Base-by-base conservation (phyloP, 1,284 basidiomycete genomes). In the Melampsora medusae region DNA sequence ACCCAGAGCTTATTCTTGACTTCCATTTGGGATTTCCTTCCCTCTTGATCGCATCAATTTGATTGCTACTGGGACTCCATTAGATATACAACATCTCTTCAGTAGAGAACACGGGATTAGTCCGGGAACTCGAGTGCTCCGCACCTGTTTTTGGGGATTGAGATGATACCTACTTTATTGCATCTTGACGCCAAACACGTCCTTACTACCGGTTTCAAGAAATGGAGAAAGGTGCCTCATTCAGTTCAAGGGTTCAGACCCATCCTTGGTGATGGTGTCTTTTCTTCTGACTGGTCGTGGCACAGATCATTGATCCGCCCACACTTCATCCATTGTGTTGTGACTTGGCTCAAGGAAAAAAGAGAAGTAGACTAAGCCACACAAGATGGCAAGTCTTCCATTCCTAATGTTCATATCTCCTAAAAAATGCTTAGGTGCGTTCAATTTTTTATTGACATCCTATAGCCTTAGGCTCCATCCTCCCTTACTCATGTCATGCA, bases 301-400 rank as follows among this genome's bases (percentile, higher is more conserved):
- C 89, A 90, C 79, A 88, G 90, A 35, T 83, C 85, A 19, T 87
- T 87, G 66, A 88, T 90, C 5, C 87, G 90, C 2, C 90, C 90
- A 0, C 91, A 90, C 83, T 91, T 91, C 75, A 83, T 86, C 2
- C 79, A 81, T 12, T 84, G 84, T 5, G 86, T 89, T 0, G 79
- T 90, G 5, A 82, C 84, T 16, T 85, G 89, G 77, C 81, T 90
- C 33, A 46, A 25, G n/a, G 28, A 50, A 28, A 62, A 74, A 61
- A 48, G 50, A 10, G 65, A 74, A 22, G 50, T 60, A 19, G 50
- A 56, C 12, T 59, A 67, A n/a, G 59, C n/a, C 3, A 65, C 67
- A n/a, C 72, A 74, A 74, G 72, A 74, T 25, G n/a, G 72, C 67
- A 14, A 67, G 65, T 16, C 25, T n/a, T 42, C 12, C 38, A 42